Conservation (phyloP, 2,329 filamentous ascomycete genomes). For the Fusarium lyarnte region DNA sequence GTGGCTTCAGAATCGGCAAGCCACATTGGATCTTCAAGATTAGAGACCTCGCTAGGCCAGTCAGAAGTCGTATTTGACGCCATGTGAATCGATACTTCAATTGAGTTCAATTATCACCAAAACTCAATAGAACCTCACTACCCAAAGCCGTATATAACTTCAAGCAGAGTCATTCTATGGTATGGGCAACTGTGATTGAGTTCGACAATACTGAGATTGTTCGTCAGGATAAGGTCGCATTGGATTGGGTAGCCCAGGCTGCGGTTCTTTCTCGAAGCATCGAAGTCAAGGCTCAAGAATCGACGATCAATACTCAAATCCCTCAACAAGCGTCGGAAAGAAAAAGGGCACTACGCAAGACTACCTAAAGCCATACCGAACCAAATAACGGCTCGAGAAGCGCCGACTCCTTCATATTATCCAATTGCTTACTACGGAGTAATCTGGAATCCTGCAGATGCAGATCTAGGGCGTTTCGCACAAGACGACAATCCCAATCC, state of each 20-base stretch:
- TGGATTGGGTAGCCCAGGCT: not conserved
- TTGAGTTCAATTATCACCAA: not conserved
- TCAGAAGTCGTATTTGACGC: not conserved
- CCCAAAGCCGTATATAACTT: not conserved
- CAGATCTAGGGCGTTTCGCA: constrained; percentile 3
- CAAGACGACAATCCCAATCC: not conserved
- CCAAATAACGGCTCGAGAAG: not conserved
- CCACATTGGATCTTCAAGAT: constrained; percentile 18
- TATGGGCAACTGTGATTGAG: not conserved
- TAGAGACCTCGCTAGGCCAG: not conserved
- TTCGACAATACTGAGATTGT: not conserved
- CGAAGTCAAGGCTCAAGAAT: not conserved
- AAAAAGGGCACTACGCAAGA: not conserved
- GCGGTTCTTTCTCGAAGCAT: not conserved
- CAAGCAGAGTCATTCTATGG: not conserved
- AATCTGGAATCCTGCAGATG: not conserved
- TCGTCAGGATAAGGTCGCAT: not conserved
- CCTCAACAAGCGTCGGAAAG: not conserved
- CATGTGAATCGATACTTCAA: not conserved
- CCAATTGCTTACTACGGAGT: not conserved
- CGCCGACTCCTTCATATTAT: not conserved
- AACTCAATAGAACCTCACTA: not conserved
- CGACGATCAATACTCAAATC: not conserved
- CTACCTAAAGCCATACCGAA: not conserved
- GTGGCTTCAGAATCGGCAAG: constrained; percentile 2